These are phyloP conservation scores for Thozetella sp. DNA, from an alignment of 495 filamentous ascomycete genomes.

Conservation along the genomic window DNA sequence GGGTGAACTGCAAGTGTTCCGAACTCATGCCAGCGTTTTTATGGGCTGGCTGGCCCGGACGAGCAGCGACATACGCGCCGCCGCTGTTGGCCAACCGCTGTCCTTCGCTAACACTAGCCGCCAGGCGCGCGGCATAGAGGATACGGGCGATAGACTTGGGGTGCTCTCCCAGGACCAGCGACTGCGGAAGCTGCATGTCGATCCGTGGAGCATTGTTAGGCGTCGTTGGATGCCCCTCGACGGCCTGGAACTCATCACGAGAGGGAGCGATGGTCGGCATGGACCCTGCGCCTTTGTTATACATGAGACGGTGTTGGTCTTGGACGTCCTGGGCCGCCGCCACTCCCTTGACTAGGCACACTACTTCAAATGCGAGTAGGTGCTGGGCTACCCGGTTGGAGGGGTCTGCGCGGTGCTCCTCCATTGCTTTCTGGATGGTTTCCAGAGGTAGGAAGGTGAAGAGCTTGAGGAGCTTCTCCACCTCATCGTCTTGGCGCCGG, in stretches of 20 bases:
- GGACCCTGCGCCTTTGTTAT: slow-evolving; percentile 19
- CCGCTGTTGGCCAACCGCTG: slow-evolving; percentile 59
- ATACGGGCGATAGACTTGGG: slow-evolving; percentile 61
- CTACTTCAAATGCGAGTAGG: slow-evolving; percentile 75
- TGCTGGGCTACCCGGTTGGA: slow-evolving; percentile 79
- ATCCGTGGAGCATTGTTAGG: slow-evolving; percentile 48
- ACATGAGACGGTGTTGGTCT: slow-evolving; percentile 61
- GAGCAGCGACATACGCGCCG: slow-evolving; percentile 68
- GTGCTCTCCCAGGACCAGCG: slow-evolving; percentile 52
- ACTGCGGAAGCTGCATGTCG: slow-evolving; percentile 66
- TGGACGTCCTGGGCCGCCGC: slow-evolving; percentile 56
- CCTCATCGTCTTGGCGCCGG: slow-evolving; percentile 75
- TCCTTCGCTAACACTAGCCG: slow-evolving; percentile 64
- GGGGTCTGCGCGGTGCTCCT: slow-evolving; percentile 64
- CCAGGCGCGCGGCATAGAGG: slow-evolving; percentile 69
- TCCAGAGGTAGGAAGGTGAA: slow-evolving; percentile 84
- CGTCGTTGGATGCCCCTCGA: slow-evolving; percentile 33
- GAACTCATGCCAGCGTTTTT: slow-evolving; percentile 53
- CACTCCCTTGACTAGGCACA: slow-evolving; percentile 75
- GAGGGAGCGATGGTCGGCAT: neutral
- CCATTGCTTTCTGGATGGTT: slow-evolving; percentile 65
- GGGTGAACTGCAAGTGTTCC: slow-evolving; percentile 59
- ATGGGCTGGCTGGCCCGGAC: slow-evolving; percentile 40
- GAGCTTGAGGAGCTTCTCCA: slow-evolving; percentile 80
- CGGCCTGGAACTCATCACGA: slow-evolving; percentile 9